These are phyloP conservation scores for Phylloporus rhodoxanthus DNA, from an alignment of 768 basidiomycete genomes.

Conservation along the genomic window DNA sequence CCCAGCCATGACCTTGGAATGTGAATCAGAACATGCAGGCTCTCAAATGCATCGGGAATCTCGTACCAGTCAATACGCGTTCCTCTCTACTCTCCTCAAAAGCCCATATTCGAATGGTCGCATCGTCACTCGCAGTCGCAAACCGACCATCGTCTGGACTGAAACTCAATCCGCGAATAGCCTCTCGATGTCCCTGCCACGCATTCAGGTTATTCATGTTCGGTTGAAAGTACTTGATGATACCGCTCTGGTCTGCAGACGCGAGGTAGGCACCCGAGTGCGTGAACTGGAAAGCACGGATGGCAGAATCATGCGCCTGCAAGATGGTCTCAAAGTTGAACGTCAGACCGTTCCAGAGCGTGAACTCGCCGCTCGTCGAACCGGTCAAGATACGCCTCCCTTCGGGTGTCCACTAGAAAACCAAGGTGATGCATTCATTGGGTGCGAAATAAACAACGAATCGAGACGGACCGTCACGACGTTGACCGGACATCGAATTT, in stretches of 20 bases:
- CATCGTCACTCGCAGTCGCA: conserved; percentile 94
- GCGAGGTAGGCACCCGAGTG: conserved; percentile 92
- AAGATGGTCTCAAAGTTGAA: conserved; percentile 99
- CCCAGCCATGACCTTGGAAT: conserved; percentile 90
- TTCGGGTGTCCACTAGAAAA: conserved; percentile 89
- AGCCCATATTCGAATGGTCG: conserved; percentile 90
- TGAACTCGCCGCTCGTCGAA: conserved; percentile 96
- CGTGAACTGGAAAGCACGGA: conserved; percentile 84
- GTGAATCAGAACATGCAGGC: background rate
- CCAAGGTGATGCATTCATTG: conserved; percentile 1
- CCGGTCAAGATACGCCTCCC: conserved; percentile 90
- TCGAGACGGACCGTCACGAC: conserved; percentile 73
- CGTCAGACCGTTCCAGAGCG: conserved; percentile 96
- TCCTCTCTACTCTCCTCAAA: conserved; percentile 91
- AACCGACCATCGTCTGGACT: conserved; percentile 89
- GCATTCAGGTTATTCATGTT: conserved; percentile 98
- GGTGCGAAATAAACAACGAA: background rate
- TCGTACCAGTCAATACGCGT: conserved; percentile 71
- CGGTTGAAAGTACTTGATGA: conserved; percentile 98
- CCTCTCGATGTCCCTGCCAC: conserved; percentile 91
- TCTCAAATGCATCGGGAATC: background rate
- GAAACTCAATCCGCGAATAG: conserved; percentile 86
- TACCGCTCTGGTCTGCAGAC: conserved; percentile 86
- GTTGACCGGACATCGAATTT: conserved; percentile 95
- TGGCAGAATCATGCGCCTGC: conserved; percentile 95